phyloP scores from a whole-genome alignment of 2,329 filamentous ascomycete species.

The Cryphonectria parasitica region DNA sequence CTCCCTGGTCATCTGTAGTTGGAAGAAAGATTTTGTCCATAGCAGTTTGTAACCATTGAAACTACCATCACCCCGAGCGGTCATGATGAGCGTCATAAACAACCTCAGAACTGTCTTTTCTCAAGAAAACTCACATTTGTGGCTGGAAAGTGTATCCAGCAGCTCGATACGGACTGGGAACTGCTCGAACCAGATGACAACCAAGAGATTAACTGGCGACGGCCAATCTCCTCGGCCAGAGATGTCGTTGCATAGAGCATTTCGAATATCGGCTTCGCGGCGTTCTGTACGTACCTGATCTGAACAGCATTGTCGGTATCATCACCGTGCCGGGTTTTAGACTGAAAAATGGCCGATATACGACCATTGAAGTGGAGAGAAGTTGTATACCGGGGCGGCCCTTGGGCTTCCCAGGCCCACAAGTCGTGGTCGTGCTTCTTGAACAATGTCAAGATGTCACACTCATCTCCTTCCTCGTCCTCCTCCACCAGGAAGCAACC shows the following conservation, averaged over 20 bases:
- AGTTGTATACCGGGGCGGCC: neutral
- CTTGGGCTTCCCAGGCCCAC: neutral
- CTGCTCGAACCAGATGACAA: neutral
- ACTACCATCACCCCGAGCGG: neutral
- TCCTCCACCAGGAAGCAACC: neutral
- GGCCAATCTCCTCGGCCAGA: neutral
- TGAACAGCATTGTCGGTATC: neutral
- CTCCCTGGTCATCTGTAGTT: neutral
- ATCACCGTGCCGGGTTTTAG: neutral
- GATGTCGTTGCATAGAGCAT: neutral
- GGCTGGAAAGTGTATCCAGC: neutral
- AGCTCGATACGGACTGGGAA: neutral
- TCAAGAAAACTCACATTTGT: neutral
- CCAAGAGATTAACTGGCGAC: neutral
- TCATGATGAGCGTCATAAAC: neutral
- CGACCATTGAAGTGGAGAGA: neutral
- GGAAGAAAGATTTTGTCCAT: neutral
- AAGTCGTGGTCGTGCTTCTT: neutral
- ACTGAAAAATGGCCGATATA: neutral
- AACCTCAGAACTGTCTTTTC: neutral
- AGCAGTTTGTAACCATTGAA: neutral
- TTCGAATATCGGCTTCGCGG: neutral
- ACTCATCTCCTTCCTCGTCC: neutral
- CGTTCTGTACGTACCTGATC: neutral
- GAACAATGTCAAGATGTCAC: neutral